Evolutionary conservation across 2,329 filamentous ascomycete genomes (phyloP), one percentile per base, ranked within the genome.

Genomic region (Exophiala aquamarina): DNA sequence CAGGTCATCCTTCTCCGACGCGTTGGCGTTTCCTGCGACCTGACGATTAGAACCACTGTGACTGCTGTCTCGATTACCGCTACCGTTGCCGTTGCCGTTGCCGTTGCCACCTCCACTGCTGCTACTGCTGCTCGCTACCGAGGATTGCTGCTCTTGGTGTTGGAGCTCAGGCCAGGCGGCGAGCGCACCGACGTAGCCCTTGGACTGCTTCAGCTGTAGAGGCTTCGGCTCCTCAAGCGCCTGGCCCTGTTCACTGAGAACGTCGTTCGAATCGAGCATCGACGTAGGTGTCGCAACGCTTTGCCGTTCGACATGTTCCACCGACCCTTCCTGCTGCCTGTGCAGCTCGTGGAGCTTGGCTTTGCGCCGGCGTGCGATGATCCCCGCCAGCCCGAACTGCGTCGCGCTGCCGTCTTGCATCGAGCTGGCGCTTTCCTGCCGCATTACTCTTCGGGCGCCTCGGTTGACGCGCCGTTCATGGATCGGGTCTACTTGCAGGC

Each of bases 401-500:
- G 34, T 35, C 14, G 28, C 5, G 13, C 9, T 34, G 20, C 44
- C 41, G 11, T 48, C 44, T 18, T 45, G 31, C 7, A 29, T 19
- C 21, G 29, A 23, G 19, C 28, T 36, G n/a, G 11, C 15, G 11
- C 29, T 50, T 17, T 26, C 32, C 17, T 41, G 41, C 15, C 20
- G 19, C 9, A 23, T 35, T 1, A 37, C 28, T 29, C 33, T 38
- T 26, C 20, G 33, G 20, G 28, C 11, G 10, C 51, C 37, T 29
- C 43, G 38, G 13, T 38, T 39, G 26, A 26, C 15, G n/a, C 49
- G 41, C 4, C 19, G 36, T 11, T 68, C 63, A 4, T 67, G 63
- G 3, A 72, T 63, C 0, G 76, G 76, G 49, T 79, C 77, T 4
- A 78, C 74, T 39, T 82, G 70, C 40, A 65, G 65, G 52, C 72